Percentiles rank a stretch among this genome's conserved stretches.
These are phyloP conservation scores for Rhytidiadelphus loreus DNA, from an alignment of 225 moss, liverwort and hornwort species.

Conservation along the genomic window DNA sequence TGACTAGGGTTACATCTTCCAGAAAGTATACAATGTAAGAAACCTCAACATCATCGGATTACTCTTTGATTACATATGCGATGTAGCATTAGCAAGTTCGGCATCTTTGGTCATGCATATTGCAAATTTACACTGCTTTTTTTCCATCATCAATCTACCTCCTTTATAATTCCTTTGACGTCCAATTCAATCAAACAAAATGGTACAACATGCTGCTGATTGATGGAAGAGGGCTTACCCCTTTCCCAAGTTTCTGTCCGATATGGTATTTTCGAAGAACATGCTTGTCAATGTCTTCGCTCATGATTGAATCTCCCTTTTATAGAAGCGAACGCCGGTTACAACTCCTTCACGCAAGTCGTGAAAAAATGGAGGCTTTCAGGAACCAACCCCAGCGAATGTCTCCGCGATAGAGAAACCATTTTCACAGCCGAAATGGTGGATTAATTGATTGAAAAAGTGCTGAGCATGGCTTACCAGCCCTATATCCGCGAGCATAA, in stretches of 20 bases:
- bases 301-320: constrained; percentile 13
- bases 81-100: neutral
- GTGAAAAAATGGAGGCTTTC: neutral
- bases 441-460: neutral
- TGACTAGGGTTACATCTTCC: neutral
- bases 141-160: neutral
- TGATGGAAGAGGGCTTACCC: constrained; percentile 7
- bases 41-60: neutral
- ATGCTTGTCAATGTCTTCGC: constrained; percentile 51
- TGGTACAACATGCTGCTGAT: neutral
- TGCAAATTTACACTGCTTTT: neutral
- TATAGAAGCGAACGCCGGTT: neutral
- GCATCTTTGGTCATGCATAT: neutral
- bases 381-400: neutral
- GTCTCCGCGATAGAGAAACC: neutral
- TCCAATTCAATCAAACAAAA: neutral
- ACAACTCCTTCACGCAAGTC: neutral
- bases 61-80: neutral
- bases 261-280: constrained; percentile 41
- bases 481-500: neutral
- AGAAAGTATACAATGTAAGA: neutral
- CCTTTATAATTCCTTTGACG: neutral
- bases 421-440: neutral
- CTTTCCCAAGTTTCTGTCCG: constrained; percentile 45
- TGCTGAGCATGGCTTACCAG: neutral